These are phyloP conservation scores for Leccinum proximum DNA, from an alignment of 1,284 basidiomycete genomes.

Conservation along the genomic window DNA sequence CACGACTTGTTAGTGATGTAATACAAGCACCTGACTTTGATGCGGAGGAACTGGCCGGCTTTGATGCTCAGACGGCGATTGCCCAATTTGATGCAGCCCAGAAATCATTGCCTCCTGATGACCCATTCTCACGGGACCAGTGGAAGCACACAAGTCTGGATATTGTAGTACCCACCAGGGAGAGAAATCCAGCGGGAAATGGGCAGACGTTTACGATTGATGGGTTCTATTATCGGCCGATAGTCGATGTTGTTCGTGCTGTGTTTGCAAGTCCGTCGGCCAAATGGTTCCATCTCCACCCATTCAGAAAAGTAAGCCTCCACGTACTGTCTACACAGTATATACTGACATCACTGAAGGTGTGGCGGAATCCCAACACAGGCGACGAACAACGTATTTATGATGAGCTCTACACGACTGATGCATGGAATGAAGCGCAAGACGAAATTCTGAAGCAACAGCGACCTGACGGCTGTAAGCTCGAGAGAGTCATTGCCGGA, in stretches of 20 bases:
- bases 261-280: not conserved
- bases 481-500: slow-evolving; percentile 3
- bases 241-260: not conserved
- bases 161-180: not conserved
- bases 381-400: not conserved
- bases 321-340: not conserved
- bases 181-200: not conserved
- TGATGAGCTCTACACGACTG: slow-evolving; percentile 1
- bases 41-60: not conserved
- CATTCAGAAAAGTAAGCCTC: not conserved
- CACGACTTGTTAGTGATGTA: not conserved
- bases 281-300: not conserved
- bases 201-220: not conserved
- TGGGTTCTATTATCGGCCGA: not conserved
- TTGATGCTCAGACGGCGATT: not conserved
- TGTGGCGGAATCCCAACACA: not conserved
- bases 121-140: not conserved
- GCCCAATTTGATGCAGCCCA: not conserved
- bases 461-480: not conserved
- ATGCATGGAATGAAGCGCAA: not conserved
- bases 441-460: not conserved
- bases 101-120: not conserved
- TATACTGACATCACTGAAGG: not conserved
- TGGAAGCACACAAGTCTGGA: not conserved
- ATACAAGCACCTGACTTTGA: slow-evolving; percentile 5